Percentiles rank a stretch among this genome's conserved stretches.
phyloP scores from a whole-genome alignment of 306 rosid species.

The Lathyrus aphaca region DNA sequence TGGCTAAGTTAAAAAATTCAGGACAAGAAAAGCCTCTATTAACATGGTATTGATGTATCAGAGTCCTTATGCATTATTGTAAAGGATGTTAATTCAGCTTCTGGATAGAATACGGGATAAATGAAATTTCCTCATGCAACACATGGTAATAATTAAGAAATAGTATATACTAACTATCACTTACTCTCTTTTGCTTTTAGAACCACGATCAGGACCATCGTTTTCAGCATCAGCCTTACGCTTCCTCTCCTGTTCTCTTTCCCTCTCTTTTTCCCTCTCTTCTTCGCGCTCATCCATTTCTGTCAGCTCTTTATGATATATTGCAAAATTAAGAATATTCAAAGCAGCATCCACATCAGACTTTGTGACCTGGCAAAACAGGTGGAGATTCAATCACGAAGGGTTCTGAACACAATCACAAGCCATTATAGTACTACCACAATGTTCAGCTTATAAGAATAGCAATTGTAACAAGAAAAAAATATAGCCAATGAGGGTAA shows the following conservation, averaged over 20 bases:
- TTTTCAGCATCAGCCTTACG: conserved; percentile 63
- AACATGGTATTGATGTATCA: conserved; percentile 7
- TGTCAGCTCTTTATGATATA: conserved; percentile 87
- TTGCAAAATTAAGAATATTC: conserved; percentile 83
- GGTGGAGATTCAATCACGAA: conserved; percentile 31
- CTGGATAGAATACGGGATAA: conserved; percentile 18
- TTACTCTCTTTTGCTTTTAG: conserved; percentile 60
- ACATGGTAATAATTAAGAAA: conserved; percentile 4
- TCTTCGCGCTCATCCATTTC: conserved; percentile 96
- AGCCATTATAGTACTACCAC: not conserved
- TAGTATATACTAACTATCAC: conserved; percentile 31
- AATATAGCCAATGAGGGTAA: not conserved
- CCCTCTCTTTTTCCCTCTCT: conserved; percentile 77
- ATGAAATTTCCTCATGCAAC: not conserved
- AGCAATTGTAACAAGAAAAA: not conserved
- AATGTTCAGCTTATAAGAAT: not conserved
- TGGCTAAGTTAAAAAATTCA: conserved; percentile 29
- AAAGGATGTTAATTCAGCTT: conserved; percentile 27
- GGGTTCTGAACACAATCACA: conserved; percentile 12
- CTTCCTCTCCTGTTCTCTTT: conserved; percentile 66
- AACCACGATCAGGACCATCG: conserved; percentile 49
- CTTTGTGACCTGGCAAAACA: conserved; percentile 65
- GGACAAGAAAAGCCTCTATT: not conserved
- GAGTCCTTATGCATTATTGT: conserved; percentile 15
- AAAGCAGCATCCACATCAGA: conserved; percentile 94